Conservation (phyloP, 148 eudicot genomes). For the Euryodendron excelsum region DNA sequence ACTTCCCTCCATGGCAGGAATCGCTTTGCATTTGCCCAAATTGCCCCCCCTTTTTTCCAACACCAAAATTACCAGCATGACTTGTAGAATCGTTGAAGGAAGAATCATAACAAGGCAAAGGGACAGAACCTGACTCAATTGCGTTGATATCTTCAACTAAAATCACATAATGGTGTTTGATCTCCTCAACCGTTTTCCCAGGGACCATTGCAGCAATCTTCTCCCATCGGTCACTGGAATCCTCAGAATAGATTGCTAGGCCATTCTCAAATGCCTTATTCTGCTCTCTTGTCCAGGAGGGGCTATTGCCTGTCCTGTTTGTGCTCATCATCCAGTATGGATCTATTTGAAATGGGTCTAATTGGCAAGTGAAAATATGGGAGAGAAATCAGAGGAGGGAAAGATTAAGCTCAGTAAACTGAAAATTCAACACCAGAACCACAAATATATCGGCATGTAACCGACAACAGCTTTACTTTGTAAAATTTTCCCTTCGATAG, state of each 20-base stretch:
- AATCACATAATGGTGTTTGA: slow-evolving; percentile 28
- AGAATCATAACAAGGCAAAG: slow-evolving; percentile 33
- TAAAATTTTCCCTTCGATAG: neutral
- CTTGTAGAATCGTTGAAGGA: slow-evolving; percentile 14
- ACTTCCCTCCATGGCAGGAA: slow-evolving; percentile 51
- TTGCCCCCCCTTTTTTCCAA: slow-evolving; percentile 17
- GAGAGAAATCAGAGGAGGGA: neutral
- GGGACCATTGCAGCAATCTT: slow-evolving; percentile 42
- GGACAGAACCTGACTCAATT: slow-evolving; percentile 36
- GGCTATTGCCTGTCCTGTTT: slow-evolving; percentile 12
- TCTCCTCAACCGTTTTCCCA: slow-evolving; percentile 36
- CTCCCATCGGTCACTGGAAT: slow-evolving; percentile 31
- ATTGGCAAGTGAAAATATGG: neutral
- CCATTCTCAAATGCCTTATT: slow-evolving; percentile 52
- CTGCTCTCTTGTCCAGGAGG: slow-evolving; percentile 45
- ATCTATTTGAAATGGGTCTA: neutral
- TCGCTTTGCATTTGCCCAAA: slow-evolving; percentile 30
- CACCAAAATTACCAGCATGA: slow-evolving; percentile 6
- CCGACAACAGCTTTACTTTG: slow-evolving; percentile 22
- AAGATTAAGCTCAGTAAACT: slow-evolving; percentile 2
- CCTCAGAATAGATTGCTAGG: slow-evolving; percentile 28
- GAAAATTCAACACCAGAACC: neutral
- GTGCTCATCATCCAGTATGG: slow-evolving; percentile 25
- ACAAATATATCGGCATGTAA: slow-evolving; percentile 10
- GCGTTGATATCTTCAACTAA: slow-evolving; percentile 33